Evolutionary conservation across 2,329 filamentous ascomycete genomes (phyloP).

Genomic region (Penicillium digitatum): DNA sequence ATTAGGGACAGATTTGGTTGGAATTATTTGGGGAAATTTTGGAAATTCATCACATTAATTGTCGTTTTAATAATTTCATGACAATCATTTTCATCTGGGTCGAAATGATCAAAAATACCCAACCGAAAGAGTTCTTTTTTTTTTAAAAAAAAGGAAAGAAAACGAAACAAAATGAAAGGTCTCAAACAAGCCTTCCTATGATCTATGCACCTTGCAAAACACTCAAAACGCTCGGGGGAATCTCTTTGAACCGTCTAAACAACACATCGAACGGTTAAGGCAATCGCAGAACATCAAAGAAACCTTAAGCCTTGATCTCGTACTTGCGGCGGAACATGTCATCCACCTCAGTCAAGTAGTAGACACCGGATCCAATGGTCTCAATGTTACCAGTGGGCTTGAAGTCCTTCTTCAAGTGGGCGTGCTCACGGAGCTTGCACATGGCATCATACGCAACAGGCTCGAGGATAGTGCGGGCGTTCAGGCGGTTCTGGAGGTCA

Average conservation of each 20-base stretch:
- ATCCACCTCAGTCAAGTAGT: constrained; percentile 76
- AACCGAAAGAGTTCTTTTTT: constrained; percentile 9
- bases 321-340: constrained; percentile 84
- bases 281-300: constrained; percentile 17
- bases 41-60: constrained; percentile 14
- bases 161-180: constrained; percentile 3
- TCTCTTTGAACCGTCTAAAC: constrained; percentile 35
- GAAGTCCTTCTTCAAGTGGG: constrained; percentile 77
- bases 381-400: constrained; percentile 65
- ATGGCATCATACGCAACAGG: constrained; percentile 74
- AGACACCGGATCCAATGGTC: constrained; percentile 63
- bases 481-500: constrained; percentile 65
- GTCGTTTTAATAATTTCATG: constrained; percentile 17
- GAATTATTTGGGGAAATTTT: too few species aligned
- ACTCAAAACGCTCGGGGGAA: constrained; percentile 33
- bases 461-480: constrained; percentile 60
- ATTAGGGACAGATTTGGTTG: neutral
- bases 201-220: constrained; percentile 26
- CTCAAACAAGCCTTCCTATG: constrained; percentile 9
- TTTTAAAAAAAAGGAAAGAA: constrained; percentile 7
- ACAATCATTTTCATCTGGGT: constrained; percentile 16
- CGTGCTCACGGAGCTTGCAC: constrained; percentile 76
- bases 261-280: constrained; percentile 27
- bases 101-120: constrained; percentile 12
- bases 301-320: constrained; percentile 63